Evolutionary conservation across 176 grass and related monocot genomes (phyloP), one percentile per base, ranked within the genome.

Genomic region (Ensete glaucum): DNA sequence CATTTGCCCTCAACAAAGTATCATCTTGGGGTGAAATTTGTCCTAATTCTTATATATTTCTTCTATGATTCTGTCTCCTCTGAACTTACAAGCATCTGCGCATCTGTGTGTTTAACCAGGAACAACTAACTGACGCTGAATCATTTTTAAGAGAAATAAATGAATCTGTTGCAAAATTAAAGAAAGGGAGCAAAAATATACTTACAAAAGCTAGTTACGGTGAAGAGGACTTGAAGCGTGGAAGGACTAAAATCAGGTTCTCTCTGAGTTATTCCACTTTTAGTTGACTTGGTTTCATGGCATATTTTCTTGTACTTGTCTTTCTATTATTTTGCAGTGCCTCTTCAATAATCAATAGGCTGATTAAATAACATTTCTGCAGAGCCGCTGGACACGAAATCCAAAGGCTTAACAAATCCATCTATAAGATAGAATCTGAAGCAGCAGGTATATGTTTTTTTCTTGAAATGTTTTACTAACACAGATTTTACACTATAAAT

Each of bases 331-430:
- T 57, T 71, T 52, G 69, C 17, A 57, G 8, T n/a, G 17, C 51
- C 7, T 15, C 48, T 19, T 67, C 1, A 19, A 43, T 43, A 43
- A 43, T 19, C 26, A 29, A 80, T 73, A 14, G 71, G 56, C 76
- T 71, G 11, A 64, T 34, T 65, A 43, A 82, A 53, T 16, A 27
- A 71, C 69, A 15, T 73, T 79, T 78, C 57, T 79, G 54, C 66
- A 98, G 94, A 79, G 86, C 90, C 73, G 81, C 94, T 79, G 94
- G 94, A 78, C 85, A 87, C 54, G 87, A 98, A 79, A 91, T 98
- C 79, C 95, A 84, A 54, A 77, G 82, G 57, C 88, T 98, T 81
- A 73, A 87, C 76, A 78, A 89, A 50, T 93, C 90, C 73, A 91
- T 93, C 64, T 83, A 85, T 81, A 93, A 91, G 84, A 80, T 89